Percentiles rank a stretch among this genome's conserved stretches.
phyloP scores from a whole-genome alignment of 768 basidiomycete genomes.

The Lactifluus volemus region DNA sequence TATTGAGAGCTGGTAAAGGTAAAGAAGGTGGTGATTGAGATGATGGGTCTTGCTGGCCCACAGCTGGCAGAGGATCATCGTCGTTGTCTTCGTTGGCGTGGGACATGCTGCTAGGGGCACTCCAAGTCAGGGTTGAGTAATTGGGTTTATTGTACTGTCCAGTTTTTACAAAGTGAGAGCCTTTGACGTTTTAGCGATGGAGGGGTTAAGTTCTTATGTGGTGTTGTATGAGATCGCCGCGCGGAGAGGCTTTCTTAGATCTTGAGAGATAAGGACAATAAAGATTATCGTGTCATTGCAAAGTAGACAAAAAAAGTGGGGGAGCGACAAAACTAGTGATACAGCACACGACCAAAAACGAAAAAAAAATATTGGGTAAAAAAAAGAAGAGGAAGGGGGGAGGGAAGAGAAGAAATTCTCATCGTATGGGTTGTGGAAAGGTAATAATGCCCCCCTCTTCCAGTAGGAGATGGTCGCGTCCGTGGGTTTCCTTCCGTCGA shows the following conservation, averaged over 20 bases:
- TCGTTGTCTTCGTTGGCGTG: background rate
- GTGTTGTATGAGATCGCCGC: no score
- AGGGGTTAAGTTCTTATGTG: no score
- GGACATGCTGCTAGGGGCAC: no score
- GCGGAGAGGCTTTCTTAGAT: no score
- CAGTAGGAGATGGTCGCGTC: background rate
- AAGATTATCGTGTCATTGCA: constrained; percentile 17
- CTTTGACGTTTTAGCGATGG: no score
- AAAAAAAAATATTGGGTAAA: background rate
- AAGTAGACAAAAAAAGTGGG: background rate
- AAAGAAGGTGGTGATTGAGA: background rate
- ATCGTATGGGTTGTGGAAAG: background rate
- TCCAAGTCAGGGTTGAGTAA: no score
- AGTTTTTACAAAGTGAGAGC: no score
- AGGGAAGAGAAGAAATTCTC: background rate
- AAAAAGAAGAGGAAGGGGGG: background rate
- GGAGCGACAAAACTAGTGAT: constrained; percentile 15
- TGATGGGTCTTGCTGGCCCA: background rate
- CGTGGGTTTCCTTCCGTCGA: background rate
- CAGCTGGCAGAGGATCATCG: background rate
- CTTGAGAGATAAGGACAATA: constrained; percentile 2
- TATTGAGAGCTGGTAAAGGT: constrained; percentile 28
- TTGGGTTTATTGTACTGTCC: no score
- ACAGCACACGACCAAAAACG: constrained; percentile 5
- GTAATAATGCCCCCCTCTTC: no score